A percentile compares a stretch with the other conserved stretches of the same genome.
phyloP scores from a whole-genome alignment of 2,329 filamentous ascomycete species.

The Ceratocystis diversiconidia region DNA sequence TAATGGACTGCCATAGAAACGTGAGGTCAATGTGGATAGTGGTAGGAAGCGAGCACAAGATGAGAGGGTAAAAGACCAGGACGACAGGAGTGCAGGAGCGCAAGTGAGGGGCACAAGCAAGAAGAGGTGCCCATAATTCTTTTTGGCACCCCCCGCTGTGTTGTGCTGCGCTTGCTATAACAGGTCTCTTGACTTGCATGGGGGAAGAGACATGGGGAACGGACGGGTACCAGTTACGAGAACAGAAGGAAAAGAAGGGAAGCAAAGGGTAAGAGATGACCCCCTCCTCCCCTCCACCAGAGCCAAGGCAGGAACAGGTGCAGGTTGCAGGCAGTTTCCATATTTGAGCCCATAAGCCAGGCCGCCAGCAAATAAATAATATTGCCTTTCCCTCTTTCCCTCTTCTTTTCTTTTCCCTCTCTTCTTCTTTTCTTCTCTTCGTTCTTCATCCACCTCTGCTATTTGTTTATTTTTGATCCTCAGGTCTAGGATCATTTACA shows the following conservation, averaged over 20 bases:
- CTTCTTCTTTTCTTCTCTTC: constrained; percentile 18
- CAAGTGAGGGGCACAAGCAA: constrained; percentile 8
- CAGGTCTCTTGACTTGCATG: not conserved
- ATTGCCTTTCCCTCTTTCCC: constrained; percentile 15
- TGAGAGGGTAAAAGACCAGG: no score
- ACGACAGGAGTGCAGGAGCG: constrained; percentile 5
- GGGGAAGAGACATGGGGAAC: no score
- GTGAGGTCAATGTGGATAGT: not conserved
- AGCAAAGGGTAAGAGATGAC: not conserved
- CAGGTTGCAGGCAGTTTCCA: constrained; percentile 8
- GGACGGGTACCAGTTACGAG: not conserved
- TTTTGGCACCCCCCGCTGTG: constrained; percentile 5
- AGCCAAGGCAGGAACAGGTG: not conserved
- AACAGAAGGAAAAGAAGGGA: not conserved
- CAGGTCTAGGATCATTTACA: constrained; percentile 18
- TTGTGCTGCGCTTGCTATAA: constrained; percentile 5
- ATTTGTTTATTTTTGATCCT: constrained; percentile 17
- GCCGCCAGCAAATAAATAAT: constrained; percentile 16
- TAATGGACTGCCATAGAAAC: constrained; percentile 12
- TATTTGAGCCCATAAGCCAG: constrained; percentile 12
- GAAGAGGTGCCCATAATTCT: constrained; percentile 11
- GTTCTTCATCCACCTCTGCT: constrained; percentile 17
- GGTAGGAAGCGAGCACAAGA: no score
- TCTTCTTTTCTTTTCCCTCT: constrained; percentile 16
- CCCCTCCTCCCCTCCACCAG: not conserved